Conservation (phyloP, 2,329 filamentous ascomycete species). For the Calonectria hongkongensis region DNA sequence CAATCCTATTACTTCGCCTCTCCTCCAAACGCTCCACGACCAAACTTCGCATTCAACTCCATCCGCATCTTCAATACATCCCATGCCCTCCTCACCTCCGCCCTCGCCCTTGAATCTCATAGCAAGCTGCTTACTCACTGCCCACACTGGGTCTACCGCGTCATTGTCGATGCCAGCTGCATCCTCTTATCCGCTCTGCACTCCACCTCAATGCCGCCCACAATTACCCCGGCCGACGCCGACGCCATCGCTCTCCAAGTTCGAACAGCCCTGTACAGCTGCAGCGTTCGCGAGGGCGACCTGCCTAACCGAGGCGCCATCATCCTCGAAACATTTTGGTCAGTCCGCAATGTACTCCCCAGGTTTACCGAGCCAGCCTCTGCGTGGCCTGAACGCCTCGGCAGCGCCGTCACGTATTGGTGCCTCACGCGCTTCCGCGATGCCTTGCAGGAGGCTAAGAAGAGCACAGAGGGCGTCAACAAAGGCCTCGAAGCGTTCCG, state of each 20-base stretch:
- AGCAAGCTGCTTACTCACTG: constrained; percentile 66
- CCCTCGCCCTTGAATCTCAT: constrained; percentile 65
- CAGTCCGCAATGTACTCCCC: constrained; percentile 61
- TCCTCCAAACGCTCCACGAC: constrained; percentile 61
- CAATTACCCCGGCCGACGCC: constrained; percentile 57
- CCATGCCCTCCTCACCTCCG: constrained; percentile 65
- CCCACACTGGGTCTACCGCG: constrained; percentile 70
- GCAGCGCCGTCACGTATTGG: constrained; percentile 70
- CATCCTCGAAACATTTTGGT: constrained; percentile 71
- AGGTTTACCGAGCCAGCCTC: constrained; percentile 63
- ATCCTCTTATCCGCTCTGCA: constrained; percentile 68
- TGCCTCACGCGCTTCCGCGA: constrained; percentile 69
- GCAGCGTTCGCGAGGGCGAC: constrained; percentile 69
- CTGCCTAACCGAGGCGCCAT: constrained; percentile 66
- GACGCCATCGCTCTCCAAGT: constrained; percentile 56
- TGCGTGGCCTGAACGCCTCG: constrained; percentile 67
- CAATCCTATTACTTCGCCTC: constrained; percentile 72
- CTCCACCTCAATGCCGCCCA: constrained; percentile 62
- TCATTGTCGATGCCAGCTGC: constrained; percentile 66
- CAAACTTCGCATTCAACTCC: constrained; percentile 65
- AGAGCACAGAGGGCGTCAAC: constrained; percentile 56
- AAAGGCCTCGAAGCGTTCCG: constrained; percentile 57
- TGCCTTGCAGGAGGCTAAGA: constrained; percentile 62
- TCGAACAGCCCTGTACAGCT: constrained; percentile 62
- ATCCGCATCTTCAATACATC: constrained; percentile 70